A percentile compares a stretch with the other conserved stretches of the same genome.
Conservation (phyloP, 2,329 filamentous ascomycete genomes). For the Bipolaris sorokiniana region DNA sequence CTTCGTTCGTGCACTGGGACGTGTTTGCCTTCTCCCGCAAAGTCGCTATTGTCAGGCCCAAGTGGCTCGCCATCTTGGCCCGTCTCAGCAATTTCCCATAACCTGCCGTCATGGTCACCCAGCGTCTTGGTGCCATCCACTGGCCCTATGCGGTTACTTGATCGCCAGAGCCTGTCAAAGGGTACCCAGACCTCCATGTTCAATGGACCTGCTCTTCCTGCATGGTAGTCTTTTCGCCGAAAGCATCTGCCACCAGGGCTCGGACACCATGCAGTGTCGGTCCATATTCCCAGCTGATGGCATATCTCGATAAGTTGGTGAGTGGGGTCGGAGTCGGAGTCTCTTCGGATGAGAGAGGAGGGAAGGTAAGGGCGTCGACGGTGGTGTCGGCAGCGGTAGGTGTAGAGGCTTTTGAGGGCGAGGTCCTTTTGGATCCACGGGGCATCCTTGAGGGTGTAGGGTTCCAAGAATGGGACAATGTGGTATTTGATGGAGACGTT, state of each 20-base stretch:
- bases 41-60: constrained; percentile 55
- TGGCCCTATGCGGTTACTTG: constrained; percentile 63
- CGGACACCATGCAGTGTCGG: constrained; percentile 66
- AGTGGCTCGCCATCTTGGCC: constrained; percentile 62
- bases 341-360: constrained; percentile 60
- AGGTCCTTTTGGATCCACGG: constrained; percentile 54
- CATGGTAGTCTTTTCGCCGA: constrained; percentile 62
- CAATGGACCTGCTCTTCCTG: constrained; percentile 61
- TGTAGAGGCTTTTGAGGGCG: constrained; percentile 65
- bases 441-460: constrained; percentile 51
- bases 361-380: constrained; percentile 65
- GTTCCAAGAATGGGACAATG: constrained; percentile 62
- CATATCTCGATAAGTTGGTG: constrained; percentile 66
- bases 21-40: constrained; percentile 60
- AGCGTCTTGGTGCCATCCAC: constrained; percentile 40
- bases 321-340: constrained; percentile 66
- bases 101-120: constrained; percentile 54
- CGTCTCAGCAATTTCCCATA: constrained; percentile 63
- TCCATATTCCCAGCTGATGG: constrained; percentile 65
- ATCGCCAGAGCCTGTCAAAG: constrained; percentile 65
- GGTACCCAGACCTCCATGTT: constrained; percentile 67
- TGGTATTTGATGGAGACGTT: constrained; percentile 70
- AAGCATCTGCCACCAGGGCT: constrained; percentile 64
- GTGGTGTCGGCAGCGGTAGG: constrained; percentile 68
- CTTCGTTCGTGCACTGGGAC: constrained; percentile 60